Evolutionary conservation across 139 green algal species (phyloP), one percentile per base, ranked within the genome.

Genomic region (Cymbomonas tetramitiformis): DNA sequence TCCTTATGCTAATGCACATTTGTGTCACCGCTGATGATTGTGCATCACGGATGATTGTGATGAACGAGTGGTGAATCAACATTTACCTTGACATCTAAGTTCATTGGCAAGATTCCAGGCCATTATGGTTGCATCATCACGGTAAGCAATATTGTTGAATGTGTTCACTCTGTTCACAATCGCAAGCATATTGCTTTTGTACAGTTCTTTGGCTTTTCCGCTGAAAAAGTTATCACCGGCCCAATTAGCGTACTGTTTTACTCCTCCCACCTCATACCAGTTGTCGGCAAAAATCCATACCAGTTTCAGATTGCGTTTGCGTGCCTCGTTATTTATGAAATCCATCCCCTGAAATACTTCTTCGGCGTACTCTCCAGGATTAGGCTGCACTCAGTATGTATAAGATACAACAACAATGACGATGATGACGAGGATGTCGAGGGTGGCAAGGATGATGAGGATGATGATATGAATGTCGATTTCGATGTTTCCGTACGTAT

Each of bases 101-200:
- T 69, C 62, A 39, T 69, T 69, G 8, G 34, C 55, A 8, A 69
- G 53, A 23, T 69, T 58, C 38, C 52, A 69, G 28, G 62, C 38
- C 38, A 65, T 46, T 26, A 69, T 69, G 18, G 62, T 69, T 10
- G 62, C 34, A 34, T 69, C 62, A 12, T 69, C 53, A 31, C 21
- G 8, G 62, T 69, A 69, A 4, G 5, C 28, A 31, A 58, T 4
- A 26, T 32, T 32, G 18, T 30, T 69, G 53, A 56, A 51, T 6
- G 29, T 39, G 56, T 69, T 69, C 18, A 18, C 18, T 21, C 61
- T 58, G 26, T 64, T 49, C 12, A 40, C 30, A 30, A 68, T 19
- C 3, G 26, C 33, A 9, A 31, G 2, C 19, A 68, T 47, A 33
- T 29, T 57, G 12, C 33, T 2, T 36, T 43, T 61, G 52, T 51